phyloP scores from a whole-genome alignment of 2,329 filamentous ascomycete genomes.

The Ilyonectria sp. region DNA sequence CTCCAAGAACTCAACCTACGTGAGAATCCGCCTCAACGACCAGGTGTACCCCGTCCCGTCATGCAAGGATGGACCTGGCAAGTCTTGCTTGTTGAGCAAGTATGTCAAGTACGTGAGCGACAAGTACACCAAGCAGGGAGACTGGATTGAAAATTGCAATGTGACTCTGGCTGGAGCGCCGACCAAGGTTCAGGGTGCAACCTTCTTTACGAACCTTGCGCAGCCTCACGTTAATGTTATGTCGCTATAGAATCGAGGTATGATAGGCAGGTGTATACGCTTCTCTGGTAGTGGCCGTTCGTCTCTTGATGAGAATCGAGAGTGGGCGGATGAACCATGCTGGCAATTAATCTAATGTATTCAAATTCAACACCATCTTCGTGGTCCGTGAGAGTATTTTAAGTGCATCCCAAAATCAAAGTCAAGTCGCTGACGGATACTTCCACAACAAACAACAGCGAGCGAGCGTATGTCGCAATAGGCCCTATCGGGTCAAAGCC shows the following conservation, averaged over 20 bases:
- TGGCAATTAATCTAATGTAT: too few species aligned
- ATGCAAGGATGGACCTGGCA: slow-evolving; percentile 70
- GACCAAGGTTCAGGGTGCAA: slow-evolving; percentile 60
- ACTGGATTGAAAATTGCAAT: slow-evolving; percentile 65
- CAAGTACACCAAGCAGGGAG: slow-evolving; percentile 58
- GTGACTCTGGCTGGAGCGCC: slow-evolving; percentile 59
- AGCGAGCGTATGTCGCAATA: too few species aligned
- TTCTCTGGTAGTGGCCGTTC: background rate
- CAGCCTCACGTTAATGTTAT: slow-evolving; percentile 54
- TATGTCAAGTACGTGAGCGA: slow-evolving; percentile 57
- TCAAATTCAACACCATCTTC: too few species aligned
- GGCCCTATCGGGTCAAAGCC: too few species aligned
- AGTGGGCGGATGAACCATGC: too few species aligned
- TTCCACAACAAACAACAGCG: too few species aligned
- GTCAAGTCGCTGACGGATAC: too few species aligned
- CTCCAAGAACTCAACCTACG: slow-evolving; percentile 57
- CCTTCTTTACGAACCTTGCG: slow-evolving; percentile 64
- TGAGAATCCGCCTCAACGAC: slow-evolving; percentile 75
- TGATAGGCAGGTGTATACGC: background rate
- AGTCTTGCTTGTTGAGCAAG: slow-evolving; percentile 63
- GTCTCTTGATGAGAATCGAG: background rate
- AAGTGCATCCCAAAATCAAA: too few species aligned
- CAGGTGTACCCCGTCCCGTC: slow-evolving; percentile 71
- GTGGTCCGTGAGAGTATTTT: too few species aligned
- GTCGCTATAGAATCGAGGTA: slow-evolving; percentile 6